Base-by-base conservation (phyloP, 2,329 filamentous ascomycete genomes). In the Trichoderma guizhouense region DNA sequence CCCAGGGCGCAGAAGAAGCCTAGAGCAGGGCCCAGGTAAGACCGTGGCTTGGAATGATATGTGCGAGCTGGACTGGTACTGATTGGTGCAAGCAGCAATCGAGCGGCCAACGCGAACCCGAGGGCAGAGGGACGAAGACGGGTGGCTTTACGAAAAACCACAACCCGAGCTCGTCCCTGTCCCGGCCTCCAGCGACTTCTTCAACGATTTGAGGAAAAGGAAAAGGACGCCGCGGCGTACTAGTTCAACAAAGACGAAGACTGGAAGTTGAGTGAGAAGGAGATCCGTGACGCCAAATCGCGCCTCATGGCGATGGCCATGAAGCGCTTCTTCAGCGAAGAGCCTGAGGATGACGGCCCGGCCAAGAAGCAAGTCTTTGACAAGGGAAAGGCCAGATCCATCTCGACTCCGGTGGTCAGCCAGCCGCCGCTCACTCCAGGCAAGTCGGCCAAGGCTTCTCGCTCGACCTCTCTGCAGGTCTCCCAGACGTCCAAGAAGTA, bases 151-250 rank as follows among this genome's bases (percentile, higher is more conserved):
- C 34, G 5, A 3, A 36, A 36, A 36, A 36, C 34, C 14, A 36
- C 34, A 36, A 36, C 34, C 34, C 34, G 34, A 36, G 34, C 34
- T 36, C 14, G 34, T 36, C 34, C 34, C 34, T 36, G 34, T 15
- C 34, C 73, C 11, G 70, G 66, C 24, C n/a, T 71, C 1, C 72
- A 75, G 11, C 64, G 69, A 4, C 28, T 75, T 3, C 66, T 74
- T 1, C 32, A 75, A 24, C 60, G 15, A 1, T 71, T 73, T 18
- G 58, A 72, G 21, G 14, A 36, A 15, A 43, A 28, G 18, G 61
- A 60, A 21, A 24, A 39, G 55, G 26, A 43, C 18, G 55, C 34
- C 15, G 43, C 21, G 3, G 6, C 36, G 6, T 8, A 4, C 1
- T 7, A 4, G 15, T 24, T 26, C 7, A 18, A 6, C 12, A n/a